Percentiles rank a stretch among this genome's conserved stretches.
Conservation (phyloP, 805 yeast genomes). For the Wickerhamomyces silvicola region DNA sequence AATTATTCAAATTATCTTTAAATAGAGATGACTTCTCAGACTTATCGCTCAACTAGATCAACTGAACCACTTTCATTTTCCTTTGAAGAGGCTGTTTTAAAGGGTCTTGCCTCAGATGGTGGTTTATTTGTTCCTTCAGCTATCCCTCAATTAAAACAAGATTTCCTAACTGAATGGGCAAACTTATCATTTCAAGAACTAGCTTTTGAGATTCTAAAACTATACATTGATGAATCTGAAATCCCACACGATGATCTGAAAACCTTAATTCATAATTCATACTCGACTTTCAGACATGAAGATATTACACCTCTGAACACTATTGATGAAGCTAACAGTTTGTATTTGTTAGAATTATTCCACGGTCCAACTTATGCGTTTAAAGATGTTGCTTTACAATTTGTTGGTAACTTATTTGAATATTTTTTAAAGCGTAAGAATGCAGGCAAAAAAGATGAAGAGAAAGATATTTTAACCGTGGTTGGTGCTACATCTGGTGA, state of each 20-base stretch:
- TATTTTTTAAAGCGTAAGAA: slow-evolving; percentile 80
- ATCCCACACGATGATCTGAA: slow-evolving; percentile 66
- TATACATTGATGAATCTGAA: slow-evolving; percentile 68
- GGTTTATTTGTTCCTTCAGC: slow-evolving; percentile 86
- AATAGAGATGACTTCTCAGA: slow-evolving; percentile 36
- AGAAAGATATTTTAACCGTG: slow-evolving; percentile 81
- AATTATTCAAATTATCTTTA: not conserved
- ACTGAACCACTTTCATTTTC: slow-evolving; percentile 43
- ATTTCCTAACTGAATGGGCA: slow-evolving; percentile 60
- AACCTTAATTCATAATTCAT: slow-evolving; percentile 59
- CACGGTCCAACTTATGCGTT: slow-evolving; percentile 99
- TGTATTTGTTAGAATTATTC: slow-evolving; percentile 84
- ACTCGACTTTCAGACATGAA: slow-evolving; percentile 81
- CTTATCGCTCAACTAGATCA: slow-evolving; percentile 79
- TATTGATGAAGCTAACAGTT: slow-evolving; percentile 47
- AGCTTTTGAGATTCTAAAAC: slow-evolving; percentile 79
- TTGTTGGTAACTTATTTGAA: slow-evolving; percentile 95
- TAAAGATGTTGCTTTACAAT: slow-evolving; percentile 97
- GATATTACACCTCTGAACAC: slow-evolving; percentile 82
- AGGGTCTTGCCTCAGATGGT: slow-evolving; percentile 95
- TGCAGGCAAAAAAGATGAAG: slow-evolving; percentile 40
- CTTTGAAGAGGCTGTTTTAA: slow-evolving; percentile 77
- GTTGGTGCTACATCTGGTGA: slow-evolving; percentile 99
- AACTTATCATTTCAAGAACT: slow-evolving; percentile 74
- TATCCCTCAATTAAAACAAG: slow-evolving; percentile 59